Evolutionary conservation across 2,329 filamentous ascomycete genomes (phyloP), one percentile per base, ranked within the genome.

Genomic region (Aspergillus versicolor): DNA sequence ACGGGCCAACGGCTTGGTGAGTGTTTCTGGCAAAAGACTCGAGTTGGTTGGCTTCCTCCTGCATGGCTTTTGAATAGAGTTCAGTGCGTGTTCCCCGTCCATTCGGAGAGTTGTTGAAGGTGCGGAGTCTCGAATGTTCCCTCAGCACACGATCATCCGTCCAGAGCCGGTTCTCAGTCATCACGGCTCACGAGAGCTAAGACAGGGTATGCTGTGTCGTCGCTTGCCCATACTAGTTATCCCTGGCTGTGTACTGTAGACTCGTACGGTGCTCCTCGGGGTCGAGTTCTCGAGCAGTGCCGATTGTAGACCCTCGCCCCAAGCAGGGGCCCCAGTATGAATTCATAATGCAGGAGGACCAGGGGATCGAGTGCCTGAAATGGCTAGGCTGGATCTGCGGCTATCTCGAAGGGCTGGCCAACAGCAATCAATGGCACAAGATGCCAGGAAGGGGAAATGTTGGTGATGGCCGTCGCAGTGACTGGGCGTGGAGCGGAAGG

Each of bases 321-420:
- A 24, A 3, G 27, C 27, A 11, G 9, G 9, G 27, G 27, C 9
- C 27, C 27, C 27, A 30, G 11, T 30, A 24, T 24, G 24, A 22
- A 24, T 7, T 44, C 21, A 24, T 37, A 12, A 19, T 42, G 22
- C 13, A 41, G n/a, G 37, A 21, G 24, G 24, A 27, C 24, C 12
- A 27, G 17, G 8, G 30, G 15, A 27, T 30, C 47, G 22, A 6
- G 37, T 41, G 24, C 48, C 38, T 5, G 48, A 51, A 19, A 30
- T 19, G 40, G 48, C 48, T 51, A 51, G 38, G 9, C 22, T 7
- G 27, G 48, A 51, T 51, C 48, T 34, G 48, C 38, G 42, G 48
- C 48, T 38, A 42, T 24, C 19, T 12, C n/a, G 19, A 30, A 30
- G 27, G 27, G 27, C 27, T 9, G 9, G 27, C 27, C 27, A 30